These are phyloP conservation scores for Citrus australasica DNA, from an alignment of 345 rosid genomes.

Conservation along the genomic window DNA sequence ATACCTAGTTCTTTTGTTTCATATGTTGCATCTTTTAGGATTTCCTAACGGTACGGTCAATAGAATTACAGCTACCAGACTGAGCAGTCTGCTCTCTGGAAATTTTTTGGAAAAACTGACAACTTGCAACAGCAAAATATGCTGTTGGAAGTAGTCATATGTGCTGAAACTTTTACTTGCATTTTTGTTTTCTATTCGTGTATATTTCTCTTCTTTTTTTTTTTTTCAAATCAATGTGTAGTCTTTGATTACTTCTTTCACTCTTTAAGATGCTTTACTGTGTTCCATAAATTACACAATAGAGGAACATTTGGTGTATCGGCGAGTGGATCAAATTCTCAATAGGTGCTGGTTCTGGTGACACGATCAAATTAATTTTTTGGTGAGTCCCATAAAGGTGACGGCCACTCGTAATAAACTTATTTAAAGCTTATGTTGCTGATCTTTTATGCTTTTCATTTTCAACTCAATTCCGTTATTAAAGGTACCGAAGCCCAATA, in stretches of 20 bases:
- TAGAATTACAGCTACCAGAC: constrained; percentile 1
- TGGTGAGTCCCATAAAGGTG: background rate
- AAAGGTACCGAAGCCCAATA: background rate
- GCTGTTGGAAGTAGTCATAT: background rate
- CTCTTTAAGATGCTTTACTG: background rate
- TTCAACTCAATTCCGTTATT: background rate
- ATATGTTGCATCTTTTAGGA: background rate
- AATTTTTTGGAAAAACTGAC: background rate
- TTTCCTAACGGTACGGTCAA: background rate
- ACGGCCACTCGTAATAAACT: background rate
- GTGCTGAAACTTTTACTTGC: background rate
- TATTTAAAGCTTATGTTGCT: background rate
- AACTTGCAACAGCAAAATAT: background rate
- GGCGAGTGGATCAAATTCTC: background rate
- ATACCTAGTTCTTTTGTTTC: constrained; percentile 3
- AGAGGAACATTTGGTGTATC: background rate
- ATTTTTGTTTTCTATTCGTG: background rate
- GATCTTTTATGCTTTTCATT: background rate
- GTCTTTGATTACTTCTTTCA: background rate
- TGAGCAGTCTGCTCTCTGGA: background rate
- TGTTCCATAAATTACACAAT: background rate
- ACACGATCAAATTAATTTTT: background rate
- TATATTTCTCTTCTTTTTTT: background rate
- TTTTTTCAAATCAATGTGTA: background rate
- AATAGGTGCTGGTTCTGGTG: background rate